These are phyloP conservation scores for Hibiscus mutabilis DNA, from an alignment of 345 rosid genomes.

Conservation along the genomic window DNA sequence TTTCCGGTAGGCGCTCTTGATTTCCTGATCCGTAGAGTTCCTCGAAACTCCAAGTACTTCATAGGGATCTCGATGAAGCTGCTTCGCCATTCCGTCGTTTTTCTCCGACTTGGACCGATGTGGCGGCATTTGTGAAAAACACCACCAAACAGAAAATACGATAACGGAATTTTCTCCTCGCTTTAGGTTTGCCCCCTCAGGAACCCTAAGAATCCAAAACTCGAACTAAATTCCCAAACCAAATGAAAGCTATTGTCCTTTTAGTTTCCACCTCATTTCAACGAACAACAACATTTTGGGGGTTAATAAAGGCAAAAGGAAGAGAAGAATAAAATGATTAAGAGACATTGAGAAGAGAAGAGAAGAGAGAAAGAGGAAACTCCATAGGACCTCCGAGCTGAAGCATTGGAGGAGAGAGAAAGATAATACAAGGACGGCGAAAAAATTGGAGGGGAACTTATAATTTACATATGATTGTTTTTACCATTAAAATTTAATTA, in stretches of 20 bases:
- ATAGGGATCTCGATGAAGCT: slow-evolving; percentile 84
- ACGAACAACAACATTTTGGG: slow-evolving; percentile 5
- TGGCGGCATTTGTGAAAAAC: slow-evolving; percentile 38
- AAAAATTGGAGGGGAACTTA: slow-evolving; percentile 28
- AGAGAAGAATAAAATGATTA: neutral
- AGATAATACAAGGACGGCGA: slow-evolving; percentile 15
- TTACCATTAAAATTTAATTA: too few species aligned
- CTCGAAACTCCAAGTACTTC: slow-evolving; percentile 71
- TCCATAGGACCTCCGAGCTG: slow-evolving; percentile 21
- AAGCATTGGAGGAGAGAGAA: slow-evolving; percentile 17
- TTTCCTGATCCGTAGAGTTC: slow-evolving; percentile 88
- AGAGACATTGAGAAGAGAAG: slow-evolving; percentile 4
- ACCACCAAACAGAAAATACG: neutral
- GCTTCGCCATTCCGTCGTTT: slow-evolving; percentile 51
- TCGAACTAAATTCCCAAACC: slow-evolving; percentile 10
- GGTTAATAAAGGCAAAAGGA: neutral
- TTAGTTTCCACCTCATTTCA: slow-evolving; percentile 17
- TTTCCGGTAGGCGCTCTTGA: slow-evolving; percentile 82
- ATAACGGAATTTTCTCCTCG: neutral
- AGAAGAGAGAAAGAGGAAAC: slow-evolving; percentile 1
- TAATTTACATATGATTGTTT: too few species aligned
- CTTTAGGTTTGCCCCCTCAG: neutral
- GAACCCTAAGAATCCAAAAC: slow-evolving; percentile 20
- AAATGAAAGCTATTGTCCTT: neutral
- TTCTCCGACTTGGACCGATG: slow-evolving; percentile 69